Conservation (phyloP, 805 yeast species). For the Peterozyma xylosa region DNA sequence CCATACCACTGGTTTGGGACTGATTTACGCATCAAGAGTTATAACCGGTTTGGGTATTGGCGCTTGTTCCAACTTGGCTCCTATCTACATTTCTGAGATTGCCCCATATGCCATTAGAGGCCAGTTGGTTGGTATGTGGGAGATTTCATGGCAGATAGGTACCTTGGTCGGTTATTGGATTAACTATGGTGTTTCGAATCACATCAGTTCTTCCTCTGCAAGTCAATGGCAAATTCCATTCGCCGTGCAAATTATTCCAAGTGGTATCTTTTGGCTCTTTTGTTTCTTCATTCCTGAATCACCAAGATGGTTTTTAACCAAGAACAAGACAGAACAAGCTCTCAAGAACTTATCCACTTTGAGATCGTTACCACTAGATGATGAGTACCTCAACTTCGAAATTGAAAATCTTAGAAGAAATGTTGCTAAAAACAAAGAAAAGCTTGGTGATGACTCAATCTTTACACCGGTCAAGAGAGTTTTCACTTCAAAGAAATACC, state of each 20-base stretch:
- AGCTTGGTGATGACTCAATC: slow-evolving; percentile 20
- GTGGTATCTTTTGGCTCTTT: slow-evolving; percentile 19
- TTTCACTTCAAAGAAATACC: slow-evolving; percentile 21
- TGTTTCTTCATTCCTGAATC: slow-evolving; percentile 32
- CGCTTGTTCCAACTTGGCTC: slow-evolving; percentile 36
- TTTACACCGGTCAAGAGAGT: slow-evolving; percentile 28
- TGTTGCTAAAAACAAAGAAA: not conserved
- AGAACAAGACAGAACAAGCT: slow-evolving; percentile 30
- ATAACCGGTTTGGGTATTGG: slow-evolving; percentile 49
- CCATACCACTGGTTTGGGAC: slow-evolving; percentile 27
- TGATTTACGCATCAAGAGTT: slow-evolving; percentile 45
- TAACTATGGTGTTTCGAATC: slow-evolving; percentile 30
- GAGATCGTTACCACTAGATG: not conserved
- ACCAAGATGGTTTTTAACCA: slow-evolving; percentile 33
- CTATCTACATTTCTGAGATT: slow-evolving; percentile 26
- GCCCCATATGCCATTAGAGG: slow-evolving; percentile 33
- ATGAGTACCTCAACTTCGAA: not conserved
- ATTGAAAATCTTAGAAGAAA: not conserved
- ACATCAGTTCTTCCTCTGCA: slow-evolving; percentile 23
- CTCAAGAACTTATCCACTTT: slow-evolving; percentile 19
- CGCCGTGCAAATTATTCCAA: slow-evolving; percentile 1
- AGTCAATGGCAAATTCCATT: slow-evolving; percentile 30
- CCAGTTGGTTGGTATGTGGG: slow-evolving; percentile 29
- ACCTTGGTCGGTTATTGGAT: slow-evolving; percentile 15
- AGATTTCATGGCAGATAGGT: slow-evolving; percentile 27